Conservation (phyloP, 768 basidiomycete genomes). For the Mycena capillaripes region DNA sequence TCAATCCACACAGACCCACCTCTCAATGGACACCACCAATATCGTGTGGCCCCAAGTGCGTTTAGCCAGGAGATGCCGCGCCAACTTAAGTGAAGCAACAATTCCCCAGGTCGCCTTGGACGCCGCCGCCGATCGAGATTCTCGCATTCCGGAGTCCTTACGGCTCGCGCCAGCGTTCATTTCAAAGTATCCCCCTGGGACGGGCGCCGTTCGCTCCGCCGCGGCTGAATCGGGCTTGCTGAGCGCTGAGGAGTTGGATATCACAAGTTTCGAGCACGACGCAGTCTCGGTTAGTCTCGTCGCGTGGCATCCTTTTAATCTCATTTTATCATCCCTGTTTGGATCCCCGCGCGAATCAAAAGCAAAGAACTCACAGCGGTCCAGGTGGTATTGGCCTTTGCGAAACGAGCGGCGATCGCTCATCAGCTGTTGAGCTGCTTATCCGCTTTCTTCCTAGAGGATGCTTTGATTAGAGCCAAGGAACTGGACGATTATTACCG, state of each 20-base stretch:
- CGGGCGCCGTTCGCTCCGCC: conserved; percentile 52
- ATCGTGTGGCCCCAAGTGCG: conserved; percentile 21
- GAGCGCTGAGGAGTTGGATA: conserved; percentile 46
- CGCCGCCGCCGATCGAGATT: conserved; percentile 31
- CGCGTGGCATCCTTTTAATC: conserved; percentile 35
- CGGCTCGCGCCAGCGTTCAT: conserved; percentile 32
- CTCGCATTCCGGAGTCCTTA: conserved; percentile 28
- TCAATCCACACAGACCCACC: too few species aligned
- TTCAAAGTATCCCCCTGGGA: conserved; percentile 35
- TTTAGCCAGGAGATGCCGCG: neutral
- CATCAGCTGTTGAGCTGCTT: conserved; percentile 60
- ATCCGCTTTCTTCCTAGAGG: conserved; percentile 61
- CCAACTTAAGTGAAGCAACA: neutral
- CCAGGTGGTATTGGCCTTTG: conserved; percentile 57
- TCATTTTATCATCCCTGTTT: conserved; percentile 11
- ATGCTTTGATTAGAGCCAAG: conserved; percentile 53
- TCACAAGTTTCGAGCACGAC: conserved; percentile 49
- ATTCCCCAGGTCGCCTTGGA: conserved; percentile 26
- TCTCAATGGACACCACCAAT: neutral
- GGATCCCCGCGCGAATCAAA: conserved; percentile 43
- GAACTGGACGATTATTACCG: conserved; percentile 57
- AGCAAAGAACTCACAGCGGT: conserved; percentile 51
- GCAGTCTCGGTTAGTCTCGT: conserved; percentile 47
- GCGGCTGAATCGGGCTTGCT: conserved; percentile 49
- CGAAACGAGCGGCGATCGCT: conserved; percentile 66